phyloP scores from a whole-genome alignment of 345 rosid genomes.

The Salix viminalis region DNA sequence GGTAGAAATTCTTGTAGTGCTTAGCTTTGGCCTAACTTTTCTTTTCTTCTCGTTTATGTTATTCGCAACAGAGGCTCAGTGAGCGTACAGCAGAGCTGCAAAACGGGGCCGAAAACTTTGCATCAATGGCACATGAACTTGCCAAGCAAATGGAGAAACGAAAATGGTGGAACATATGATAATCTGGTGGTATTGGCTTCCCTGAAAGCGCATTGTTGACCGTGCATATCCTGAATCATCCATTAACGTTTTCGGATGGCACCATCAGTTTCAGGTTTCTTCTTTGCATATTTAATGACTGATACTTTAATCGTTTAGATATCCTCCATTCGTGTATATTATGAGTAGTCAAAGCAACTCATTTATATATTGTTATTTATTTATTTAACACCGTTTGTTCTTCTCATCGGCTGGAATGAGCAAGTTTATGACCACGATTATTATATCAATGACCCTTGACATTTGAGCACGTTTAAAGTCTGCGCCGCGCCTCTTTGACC shows the following conservation, averaged over 20 bases:
- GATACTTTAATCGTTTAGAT: background rate
- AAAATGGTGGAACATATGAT: slow-evolving; percentile 78
- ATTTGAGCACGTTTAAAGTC: background rate
- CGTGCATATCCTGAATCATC: background rate
- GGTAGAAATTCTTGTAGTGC: background rate
- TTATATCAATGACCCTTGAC: background rate
- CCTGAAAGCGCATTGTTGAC: background rate
- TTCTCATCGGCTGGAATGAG: background rate
- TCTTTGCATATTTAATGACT: background rate
- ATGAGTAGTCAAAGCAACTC: background rate
- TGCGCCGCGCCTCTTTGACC: background rate
- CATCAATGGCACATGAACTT: slow-evolving; percentile 69
- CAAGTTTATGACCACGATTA: background rate
- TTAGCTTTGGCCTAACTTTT: background rate
- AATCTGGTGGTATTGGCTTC: background rate
- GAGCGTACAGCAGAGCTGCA: slow-evolving; percentile 74
- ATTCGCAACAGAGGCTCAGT: slow-evolving; percentile 47
- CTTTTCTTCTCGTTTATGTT: background rate
- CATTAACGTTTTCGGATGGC: background rate
- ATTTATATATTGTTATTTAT: background rate
- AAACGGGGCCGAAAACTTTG: slow-evolving; percentile 69
- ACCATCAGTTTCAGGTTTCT: background rate
- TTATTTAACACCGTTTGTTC: background rate
- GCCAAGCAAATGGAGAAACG: slow-evolving; percentile 82
- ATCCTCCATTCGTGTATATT: background rate